A percentile compares a stretch with the other conserved stretches of the same genome.
Conservation (phyloP, 1,284 basidiomycete species). For the Cutaneotrichosporon dermatis region DNA sequence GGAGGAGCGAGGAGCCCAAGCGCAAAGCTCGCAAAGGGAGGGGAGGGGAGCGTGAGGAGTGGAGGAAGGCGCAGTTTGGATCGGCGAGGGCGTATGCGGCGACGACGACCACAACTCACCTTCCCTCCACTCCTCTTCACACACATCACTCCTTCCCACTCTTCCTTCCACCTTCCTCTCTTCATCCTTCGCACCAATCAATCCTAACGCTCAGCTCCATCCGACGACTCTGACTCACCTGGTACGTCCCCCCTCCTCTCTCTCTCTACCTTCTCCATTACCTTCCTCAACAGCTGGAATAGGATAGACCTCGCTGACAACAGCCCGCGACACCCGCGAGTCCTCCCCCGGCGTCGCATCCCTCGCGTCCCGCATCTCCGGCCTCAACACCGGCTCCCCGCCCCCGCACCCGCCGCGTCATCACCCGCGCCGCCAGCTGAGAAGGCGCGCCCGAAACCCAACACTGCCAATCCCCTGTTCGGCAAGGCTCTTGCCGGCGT, state of each 20-base stretch:
- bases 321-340: constrained; percentile 21
- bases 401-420: not conserved
- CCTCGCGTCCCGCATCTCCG: constrained; percentile 37
- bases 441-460: constrained; percentile 26
- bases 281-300: not conserved
- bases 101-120: not conserved
- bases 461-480: constrained; percentile 32
- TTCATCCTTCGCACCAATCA: too few relatives aligned
- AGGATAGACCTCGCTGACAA: not conserved
- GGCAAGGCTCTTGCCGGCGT: constrained; percentile 40
- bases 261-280: not conserved
- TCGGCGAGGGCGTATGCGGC: too few relatives aligned
- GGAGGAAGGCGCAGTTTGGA: too few relatives aligned
- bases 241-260: too few relatives aligned
- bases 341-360: constrained; percentile 30
- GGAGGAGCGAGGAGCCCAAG: not conserved
- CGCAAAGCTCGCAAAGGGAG: not conserved
- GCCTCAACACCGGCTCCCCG: constrained; percentile 29
- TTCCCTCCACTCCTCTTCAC: not conserved
- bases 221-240: too few relatives aligned
- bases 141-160: not conserved
- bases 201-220: too few relatives aligned
- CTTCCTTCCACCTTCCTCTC: not conserved
- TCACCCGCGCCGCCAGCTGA: constrained; percentile 1
- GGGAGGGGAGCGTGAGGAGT: not conserved